A percentile compares a stretch with the other conserved stretches of the same genome.
These are phyloP conservation scores for Globisporangium apiculatum DNA, from an alignment of 352 stramenopile species.

Conservation along the genomic window DNA sequence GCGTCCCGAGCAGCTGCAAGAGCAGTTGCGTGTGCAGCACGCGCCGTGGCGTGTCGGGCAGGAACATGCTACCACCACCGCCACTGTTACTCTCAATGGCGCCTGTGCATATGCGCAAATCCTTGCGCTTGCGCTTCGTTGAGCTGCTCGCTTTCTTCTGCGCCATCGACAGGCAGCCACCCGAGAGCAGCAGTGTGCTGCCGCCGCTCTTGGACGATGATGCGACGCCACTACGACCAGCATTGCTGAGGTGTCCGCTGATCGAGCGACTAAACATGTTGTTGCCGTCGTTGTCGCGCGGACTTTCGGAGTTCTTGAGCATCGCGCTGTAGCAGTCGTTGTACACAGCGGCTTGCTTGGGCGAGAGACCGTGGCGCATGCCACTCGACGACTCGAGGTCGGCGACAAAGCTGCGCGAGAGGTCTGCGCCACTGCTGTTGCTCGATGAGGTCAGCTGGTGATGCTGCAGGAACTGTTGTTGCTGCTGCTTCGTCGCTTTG, in stretches of 20 bases:
- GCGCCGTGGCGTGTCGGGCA: conserved; percentile 66
- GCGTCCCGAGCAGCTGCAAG: conserved; percentile 60
- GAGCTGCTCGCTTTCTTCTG: conserved; percentile 41
- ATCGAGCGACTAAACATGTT: conserved; percentile 1
- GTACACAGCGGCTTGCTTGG: conserved; percentile 58
- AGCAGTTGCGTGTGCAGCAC: conserved; percentile 76
- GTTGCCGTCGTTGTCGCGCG: conserved; percentile 6
- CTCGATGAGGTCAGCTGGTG: conserved; percentile 1
- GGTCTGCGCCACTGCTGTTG: conserved; percentile 3
- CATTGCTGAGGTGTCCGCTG: conserved; percentile 9
- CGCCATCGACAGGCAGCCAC: conserved; percentile 1
- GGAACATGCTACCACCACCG: conserved; percentile 52
- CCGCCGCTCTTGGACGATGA: background rate
- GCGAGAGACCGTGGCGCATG: conserved; percentile 31
- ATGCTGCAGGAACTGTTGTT: conserved; percentile 5
- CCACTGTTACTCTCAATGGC: conserved; percentile 15
- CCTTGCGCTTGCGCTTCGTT: conserved; percentile 79
- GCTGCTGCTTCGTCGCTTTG: conserved; percentile 25
- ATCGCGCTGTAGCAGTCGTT: conserved; percentile 74
- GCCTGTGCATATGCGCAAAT: conserved; percentile 71
- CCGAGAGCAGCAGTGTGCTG: background rate
- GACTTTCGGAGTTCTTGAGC: conserved; percentile 46
- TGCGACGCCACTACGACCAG: too few species aligned
- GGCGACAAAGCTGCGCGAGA: conserved; percentile 1
- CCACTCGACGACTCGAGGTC: conserved; percentile 10